A percentile compares a stretch with the other conserved stretches of the same genome.
These are phyloP conservation scores for Solanum chacoense DNA, from an alignment of 305 asterid species.

Conservation along the genomic window DNA sequence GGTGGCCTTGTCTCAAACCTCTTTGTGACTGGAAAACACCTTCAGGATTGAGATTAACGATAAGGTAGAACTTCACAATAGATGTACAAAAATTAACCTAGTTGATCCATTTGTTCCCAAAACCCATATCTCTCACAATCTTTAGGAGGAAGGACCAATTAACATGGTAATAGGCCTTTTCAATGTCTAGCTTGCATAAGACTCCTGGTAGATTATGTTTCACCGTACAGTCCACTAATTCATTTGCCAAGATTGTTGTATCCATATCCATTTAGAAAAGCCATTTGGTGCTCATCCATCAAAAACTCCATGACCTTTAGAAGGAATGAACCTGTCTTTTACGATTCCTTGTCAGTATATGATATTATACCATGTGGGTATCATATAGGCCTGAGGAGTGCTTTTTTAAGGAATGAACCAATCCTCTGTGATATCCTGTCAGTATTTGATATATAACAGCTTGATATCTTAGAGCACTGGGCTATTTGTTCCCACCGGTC, in stretches of 20 bases:
- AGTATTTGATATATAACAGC: neutral
- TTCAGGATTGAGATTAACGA: neutral
- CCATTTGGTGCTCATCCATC: neutral
- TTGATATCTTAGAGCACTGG: neutral
- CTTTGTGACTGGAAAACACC: neutral
- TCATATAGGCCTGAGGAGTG: neutral
- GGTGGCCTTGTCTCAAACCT: neutral
- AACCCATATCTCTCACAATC: neutral
- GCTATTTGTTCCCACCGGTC: neutral
- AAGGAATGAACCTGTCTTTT: neutral
- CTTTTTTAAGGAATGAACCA: neutral
- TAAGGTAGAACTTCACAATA: neutral
- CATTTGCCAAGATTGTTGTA: neutral
- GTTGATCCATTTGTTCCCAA: neutral
- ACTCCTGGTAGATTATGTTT: neutral
- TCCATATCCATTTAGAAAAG: neutral
- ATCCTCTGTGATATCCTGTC: neutral
- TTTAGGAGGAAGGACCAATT: neutral
- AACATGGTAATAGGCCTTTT: neutral
- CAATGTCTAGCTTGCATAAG: neutral
- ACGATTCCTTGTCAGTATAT: neutral
- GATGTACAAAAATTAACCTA: neutral
- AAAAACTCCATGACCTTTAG: neutral
- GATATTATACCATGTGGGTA: neutral
- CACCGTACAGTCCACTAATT: neutral